phyloP scores from a whole-genome alignment of 371 early-diverging fungal species.

The Coelomomyces lativittatus region DNA sequence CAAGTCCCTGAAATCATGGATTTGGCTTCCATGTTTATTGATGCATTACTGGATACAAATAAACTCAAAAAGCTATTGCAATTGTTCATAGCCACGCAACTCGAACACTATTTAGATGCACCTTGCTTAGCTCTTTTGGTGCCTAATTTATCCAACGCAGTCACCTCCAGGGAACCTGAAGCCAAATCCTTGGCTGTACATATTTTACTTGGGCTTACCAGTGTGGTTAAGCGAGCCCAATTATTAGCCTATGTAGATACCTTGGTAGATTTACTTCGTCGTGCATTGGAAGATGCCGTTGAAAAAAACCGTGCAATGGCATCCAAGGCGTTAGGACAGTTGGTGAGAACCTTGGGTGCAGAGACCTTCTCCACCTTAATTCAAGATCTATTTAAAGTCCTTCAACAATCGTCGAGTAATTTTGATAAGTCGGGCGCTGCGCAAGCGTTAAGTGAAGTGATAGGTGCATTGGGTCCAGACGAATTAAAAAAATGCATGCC shows the following conservation, averaged over 20 bases:
- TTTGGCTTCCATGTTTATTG: constrained; percentile 66
- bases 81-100: constrained; percentile 73
- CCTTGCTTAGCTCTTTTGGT: constrained; percentile 86
- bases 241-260: constrained; percentile 64
- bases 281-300: constrained; percentile 81
- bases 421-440: constrained; percentile 93
- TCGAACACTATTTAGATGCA: constrained; percentile 92
- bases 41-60: constrained; percentile 65
- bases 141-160: constrained; percentile 81
- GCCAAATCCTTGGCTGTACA: constrained; percentile 85
- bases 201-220: constrained; percentile 90
- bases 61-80: constrained; percentile 64
- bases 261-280: constrained; percentile 68
- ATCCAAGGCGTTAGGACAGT: constrained; percentile 76
- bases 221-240: constrained; percentile 74
- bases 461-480: constrained; percentile 71
- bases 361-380: constrained; percentile 78
- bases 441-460: constrained; percentile 83
- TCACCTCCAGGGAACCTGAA: constrained; percentile 70
- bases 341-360: constrained; percentile 81
- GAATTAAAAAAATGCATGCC: constrained; percentile 76
- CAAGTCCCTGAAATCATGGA: constrained; percentile 88
- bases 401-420: constrained; percentile 61
- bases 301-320: constrained; percentile 86
- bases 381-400: constrained; percentile 57